Conservation (phyloP, 1,139 yeast species). For the Suhomyces bolitotheri region DNA sequence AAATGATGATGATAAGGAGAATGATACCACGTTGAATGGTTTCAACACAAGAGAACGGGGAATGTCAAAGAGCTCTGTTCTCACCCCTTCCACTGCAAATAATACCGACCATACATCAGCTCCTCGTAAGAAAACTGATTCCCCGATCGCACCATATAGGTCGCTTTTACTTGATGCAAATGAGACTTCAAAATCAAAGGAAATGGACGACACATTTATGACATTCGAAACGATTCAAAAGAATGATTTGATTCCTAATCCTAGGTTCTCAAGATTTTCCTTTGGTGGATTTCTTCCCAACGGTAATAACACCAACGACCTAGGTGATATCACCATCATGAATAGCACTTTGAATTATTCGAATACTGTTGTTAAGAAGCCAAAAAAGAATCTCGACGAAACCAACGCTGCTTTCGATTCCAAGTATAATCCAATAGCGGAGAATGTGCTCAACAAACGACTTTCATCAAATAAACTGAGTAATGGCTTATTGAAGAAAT, state of each 20-base stretch:
- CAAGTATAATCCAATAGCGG: too few relatives aligned
- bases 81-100: slow-evolving; percentile 1
- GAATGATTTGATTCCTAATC: slow-evolving; percentile 41
- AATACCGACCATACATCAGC: background rate
- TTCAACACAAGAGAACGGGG: slow-evolving; percentile 19
- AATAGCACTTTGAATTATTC: slow-evolving; percentile 26
- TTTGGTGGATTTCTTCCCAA: slow-evolving; percentile 39
- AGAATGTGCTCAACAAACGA: too few relatives aligned
- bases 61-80: slow-evolving; percentile 1
- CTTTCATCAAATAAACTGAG: slow-evolving; percentile 11
- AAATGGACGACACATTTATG: slow-evolving; percentile 10
- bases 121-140: background rate
- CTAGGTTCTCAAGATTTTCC: slow-evolving; percentile 46
- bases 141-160: slow-evolving; percentile 9
- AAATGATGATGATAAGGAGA: slow-evolving; percentile 24
- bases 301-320: slow-evolving; percentile 22
- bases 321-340: slow-evolving; percentile 32
- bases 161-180: slow-evolving; percentile 9
- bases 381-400: slow-evolving; percentile 10
- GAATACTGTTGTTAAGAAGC: slow-evolving; percentile 33
- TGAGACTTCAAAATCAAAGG: slow-evolving; percentile 1
- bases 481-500: slow-evolving; percentile 24
- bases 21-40: slow-evolving; percentile 17
- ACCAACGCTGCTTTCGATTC: slow-evolving; percentile 11
- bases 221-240: slow-evolving; percentile 11